Base-by-base conservation (phyloP, 1,284 basidiomycete species). In the Veloboletus limbatus region DNA sequence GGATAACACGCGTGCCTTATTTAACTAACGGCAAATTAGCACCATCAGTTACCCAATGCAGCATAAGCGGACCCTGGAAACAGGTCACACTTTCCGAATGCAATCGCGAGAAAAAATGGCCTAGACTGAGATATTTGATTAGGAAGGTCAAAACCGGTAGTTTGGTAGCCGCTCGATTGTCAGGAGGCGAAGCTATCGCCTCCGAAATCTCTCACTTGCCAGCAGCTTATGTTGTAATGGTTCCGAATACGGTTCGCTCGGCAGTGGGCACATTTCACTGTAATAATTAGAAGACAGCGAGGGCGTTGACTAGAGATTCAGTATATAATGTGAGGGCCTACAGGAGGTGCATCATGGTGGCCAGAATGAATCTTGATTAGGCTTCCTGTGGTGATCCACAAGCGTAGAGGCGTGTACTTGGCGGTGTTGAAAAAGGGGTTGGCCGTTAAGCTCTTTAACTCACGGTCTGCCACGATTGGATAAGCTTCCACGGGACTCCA, bases 401-500 rank as follows among this genome's bases (percentile, higher is more conserved):
- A 11, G 16, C 22, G 33, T 38, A 38, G 43, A 59, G 49, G 28
- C 35, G 39, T 32, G 37, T 13, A 22, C 47, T 50, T 54, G 48
- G 55, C 55, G 25, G 47, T 49, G 49, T 45, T 53, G 45, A 52
- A 53, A 60, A 65, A 48, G 60, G 62, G 56, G 51, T 52, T 59
- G 53, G 43, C 65, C 65, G 65, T 63, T 67, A 63, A 60, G 60
- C 62, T 63, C 62, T 68, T 68, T 60, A 52, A 62, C 62, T 67
- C 64, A 65, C 62, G 62, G 55, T 54, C 46, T 47, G 43, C 55
- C 61, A 55, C 47, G 52, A 63, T 62, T 58, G 64, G 62, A 65
- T 55, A 63, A 55, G 60, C 64, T 66, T 66, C 62, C 65, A 65
- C 49, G 59, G 56, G 36, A 66, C 60, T 56, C 52, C 60, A 65